Conservation (phyloP, 345 rosid genomes). For the Bruguiera sexangula region DNA sequence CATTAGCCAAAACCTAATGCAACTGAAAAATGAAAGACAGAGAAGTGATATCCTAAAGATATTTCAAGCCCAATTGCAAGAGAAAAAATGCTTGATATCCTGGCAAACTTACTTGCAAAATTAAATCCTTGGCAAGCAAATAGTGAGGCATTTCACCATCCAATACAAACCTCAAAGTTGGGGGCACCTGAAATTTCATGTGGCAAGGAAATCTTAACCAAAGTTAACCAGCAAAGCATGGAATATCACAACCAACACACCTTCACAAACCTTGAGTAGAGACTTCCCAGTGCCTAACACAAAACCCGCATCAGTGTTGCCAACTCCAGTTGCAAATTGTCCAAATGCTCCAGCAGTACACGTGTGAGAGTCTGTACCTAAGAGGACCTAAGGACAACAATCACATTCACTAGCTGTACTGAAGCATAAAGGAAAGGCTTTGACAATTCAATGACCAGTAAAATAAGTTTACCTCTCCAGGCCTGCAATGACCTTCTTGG, state of each 20-base stretch:
- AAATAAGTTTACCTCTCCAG: conserved; percentile 73
- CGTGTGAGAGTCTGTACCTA: conserved; percentile 97
- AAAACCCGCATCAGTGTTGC: conserved; percentile 98
- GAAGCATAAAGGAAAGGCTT: neutral
- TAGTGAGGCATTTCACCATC: conserved; percentile 97
- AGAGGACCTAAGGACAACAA: conserved; percentile 54
- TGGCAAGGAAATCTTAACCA: neutral
- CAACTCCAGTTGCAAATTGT: conserved; percentile 97
- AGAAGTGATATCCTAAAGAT: neutral
- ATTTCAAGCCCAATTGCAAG: neutral
- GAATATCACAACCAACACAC: neutral
- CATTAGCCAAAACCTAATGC: neutral
- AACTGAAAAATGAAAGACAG: neutral
- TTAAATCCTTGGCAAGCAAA: conserved; percentile 93
- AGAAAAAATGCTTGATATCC: conserved; percentile 8
- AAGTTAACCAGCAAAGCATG: neutral
- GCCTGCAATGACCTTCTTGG: conserved; percentile 99
- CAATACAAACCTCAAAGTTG: conserved; percentile 85
- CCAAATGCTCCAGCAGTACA: conserved; percentile 99
- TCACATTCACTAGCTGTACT: neutral
- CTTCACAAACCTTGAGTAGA: conserved; percentile 71
- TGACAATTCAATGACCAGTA: neutral
- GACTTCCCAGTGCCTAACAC: conserved; percentile 88
- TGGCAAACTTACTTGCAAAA: conserved; percentile 70
- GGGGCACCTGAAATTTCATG: conserved; percentile 67